Evolutionary conservation across 495 filamentous ascomycete genomes (phyloP).

Genomic region (Monascus purpureus): DNA sequence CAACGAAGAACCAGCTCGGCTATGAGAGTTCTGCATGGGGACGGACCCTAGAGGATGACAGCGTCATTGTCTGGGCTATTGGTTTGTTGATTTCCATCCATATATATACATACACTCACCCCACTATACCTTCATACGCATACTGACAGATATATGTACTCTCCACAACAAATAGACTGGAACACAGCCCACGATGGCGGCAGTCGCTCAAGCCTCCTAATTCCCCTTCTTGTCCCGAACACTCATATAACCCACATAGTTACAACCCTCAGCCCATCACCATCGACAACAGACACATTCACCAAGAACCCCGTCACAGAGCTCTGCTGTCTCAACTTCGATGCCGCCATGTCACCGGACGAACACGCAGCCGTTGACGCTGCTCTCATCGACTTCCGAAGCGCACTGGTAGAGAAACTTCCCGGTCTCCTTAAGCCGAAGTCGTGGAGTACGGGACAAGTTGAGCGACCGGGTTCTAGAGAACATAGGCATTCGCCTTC

Average conservation of each 20-base stretch:
- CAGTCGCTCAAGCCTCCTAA: conserved; percentile 6
- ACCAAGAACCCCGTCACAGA: conserved; percentile 28
- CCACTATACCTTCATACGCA: neutral
- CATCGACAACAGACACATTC: conserved; percentile 16
- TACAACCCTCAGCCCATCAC: conserved; percentile 20
- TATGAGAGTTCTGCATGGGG: conserved; percentile 28
- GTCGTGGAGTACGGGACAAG: conserved; percentile 30
- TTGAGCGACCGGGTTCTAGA: conserved; percentile 26
- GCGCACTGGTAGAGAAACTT: conserved; percentile 15
- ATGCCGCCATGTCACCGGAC: conserved; percentile 10
- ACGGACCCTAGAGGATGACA: conserved; percentile 21
- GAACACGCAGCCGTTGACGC: conserved; percentile 12
- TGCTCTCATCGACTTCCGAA: conserved; percentile 20
- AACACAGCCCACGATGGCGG: conserved; percentile 16
- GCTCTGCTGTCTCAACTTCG: conserved; percentile 19
- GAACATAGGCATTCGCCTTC: conserved; percentile 18
- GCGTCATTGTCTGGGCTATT: conserved; percentile 25
- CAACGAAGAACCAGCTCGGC: conserved; percentile 20
- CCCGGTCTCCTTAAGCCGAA: conserved; percentile 17
- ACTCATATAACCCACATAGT: conserved; percentile 13
- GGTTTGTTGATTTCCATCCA: conserved; percentile 11
- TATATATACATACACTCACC: neutral
- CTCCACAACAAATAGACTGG: conserved; percentile 19
- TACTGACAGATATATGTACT: no score
- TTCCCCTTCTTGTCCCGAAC: conserved; percentile 13